These are phyloP conservation scores for Globisporangium barbulae DNA, from an alignment of 352 stramenopile genomes.

Conservation along the genomic window DNA sequence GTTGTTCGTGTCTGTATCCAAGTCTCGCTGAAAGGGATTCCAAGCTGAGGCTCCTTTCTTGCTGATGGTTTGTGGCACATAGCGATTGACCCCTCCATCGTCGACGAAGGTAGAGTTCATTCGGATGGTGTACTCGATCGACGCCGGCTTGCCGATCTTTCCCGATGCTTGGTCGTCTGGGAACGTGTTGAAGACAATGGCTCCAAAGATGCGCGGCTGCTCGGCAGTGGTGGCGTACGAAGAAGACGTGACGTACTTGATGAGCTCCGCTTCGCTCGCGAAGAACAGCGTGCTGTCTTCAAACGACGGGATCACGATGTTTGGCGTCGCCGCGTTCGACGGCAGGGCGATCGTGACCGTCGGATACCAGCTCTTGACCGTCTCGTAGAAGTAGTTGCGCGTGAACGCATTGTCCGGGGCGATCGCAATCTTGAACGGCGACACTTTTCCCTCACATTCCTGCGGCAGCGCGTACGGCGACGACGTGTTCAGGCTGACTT, in stretches of 20 bases:
- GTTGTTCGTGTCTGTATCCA: constrained; percentile 22
- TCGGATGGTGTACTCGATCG: constrained; percentile 40
- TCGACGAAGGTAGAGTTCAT: constrained; percentile 37
- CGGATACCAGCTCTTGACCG: constrained; percentile 29
- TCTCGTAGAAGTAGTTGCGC: constrained; percentile 33
- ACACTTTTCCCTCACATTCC: constrained; percentile 18
- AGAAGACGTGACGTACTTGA: constrained; percentile 33
- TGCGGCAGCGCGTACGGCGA: constrained; percentile 24
- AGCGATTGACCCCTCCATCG: constrained; percentile 9
- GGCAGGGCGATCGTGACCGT: constrained; percentile 19
- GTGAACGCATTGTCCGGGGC: constrained; percentile 35
- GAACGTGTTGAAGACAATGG: constrained; percentile 41
- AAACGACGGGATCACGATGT: constrained; percentile 33
- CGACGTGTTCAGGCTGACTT: constrained; percentile 17
- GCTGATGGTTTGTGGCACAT: constrained; percentile 31
- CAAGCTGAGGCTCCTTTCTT: constrained; percentile 17
- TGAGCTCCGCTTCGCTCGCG: constrained; percentile 22
- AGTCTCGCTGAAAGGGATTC: constrained; percentile 20
- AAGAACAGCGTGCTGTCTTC: constrained; percentile 42
- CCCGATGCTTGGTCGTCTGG: constrained; percentile 16
- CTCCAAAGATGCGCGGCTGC: constrained; percentile 35
- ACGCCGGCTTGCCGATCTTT: constrained; percentile 18
- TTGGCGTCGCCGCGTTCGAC: background rate
- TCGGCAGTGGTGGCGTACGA: constrained; percentile 23
- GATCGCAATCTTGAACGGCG: constrained; percentile 36